These are phyloP conservation scores for Stagonosporopsis cucurbitacearum DNA, from an alignment of 2,329 filamentous ascomycete genomes.

Conservation along the genomic window DNA sequence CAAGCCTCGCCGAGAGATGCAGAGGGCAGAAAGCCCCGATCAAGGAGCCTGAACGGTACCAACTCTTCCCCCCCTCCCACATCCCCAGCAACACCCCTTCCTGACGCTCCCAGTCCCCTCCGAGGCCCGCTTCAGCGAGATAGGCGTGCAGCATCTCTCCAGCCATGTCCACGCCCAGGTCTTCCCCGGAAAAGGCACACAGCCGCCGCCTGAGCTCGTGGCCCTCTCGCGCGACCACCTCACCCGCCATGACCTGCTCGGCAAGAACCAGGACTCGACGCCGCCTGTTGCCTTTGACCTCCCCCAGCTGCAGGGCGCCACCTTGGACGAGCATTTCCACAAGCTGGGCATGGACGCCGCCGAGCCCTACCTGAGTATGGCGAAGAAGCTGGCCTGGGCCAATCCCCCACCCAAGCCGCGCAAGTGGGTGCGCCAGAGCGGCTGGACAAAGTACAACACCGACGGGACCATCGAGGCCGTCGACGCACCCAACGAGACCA, in stretches of 20 bases:
- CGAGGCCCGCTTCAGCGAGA: constrained; percentile 81
- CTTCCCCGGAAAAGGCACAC: constrained; percentile 66
- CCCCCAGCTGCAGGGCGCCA: constrained; percentile 76
- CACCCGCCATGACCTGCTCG: constrained; percentile 81
- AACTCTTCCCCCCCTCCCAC: too few species aligned
- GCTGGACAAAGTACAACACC: constrained; percentile 90
- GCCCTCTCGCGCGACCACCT: constrained; percentile 83
- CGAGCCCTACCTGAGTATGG: constrained; percentile 78
- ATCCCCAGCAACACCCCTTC: background rate
- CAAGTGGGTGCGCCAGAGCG: constrained; percentile 79
- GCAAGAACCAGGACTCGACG: constrained; percentile 81
- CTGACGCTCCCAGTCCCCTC: constrained; percentile 45
- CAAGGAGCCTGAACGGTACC: constrained; percentile 31
- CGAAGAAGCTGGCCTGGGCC: constrained; percentile 74
- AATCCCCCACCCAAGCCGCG: constrained; percentile 66
- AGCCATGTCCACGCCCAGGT: constrained; percentile 81
- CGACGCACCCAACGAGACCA: constrained; percentile 76
- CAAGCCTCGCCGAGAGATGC: constrained; percentile 8
- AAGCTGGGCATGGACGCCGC: constrained; percentile 85
- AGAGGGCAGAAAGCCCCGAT: constrained; percentile 8
- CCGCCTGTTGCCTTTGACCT: constrained; percentile 84
- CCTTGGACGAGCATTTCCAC: constrained; percentile 92
- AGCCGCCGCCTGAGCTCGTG: constrained; percentile 73
- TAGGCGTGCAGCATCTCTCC: constrained; percentile 94
- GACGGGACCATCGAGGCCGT: constrained; percentile 77